Conservation (phyloP, 2,329 filamentous ascomycete species). For the Xylariomycetidae sp. region DNA sequence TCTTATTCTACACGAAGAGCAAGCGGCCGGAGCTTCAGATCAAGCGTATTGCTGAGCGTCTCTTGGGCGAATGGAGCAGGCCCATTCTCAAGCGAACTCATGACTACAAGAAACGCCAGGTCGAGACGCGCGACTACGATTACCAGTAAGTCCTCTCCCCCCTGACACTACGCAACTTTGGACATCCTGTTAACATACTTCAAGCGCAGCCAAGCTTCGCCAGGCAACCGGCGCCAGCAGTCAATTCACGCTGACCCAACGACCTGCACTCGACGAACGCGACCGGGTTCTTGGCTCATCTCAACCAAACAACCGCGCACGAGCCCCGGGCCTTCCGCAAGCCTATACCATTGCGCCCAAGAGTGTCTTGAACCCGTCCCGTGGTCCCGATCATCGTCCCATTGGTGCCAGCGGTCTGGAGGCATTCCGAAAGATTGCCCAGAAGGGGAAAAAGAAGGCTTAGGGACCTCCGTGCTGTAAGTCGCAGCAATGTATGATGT, state of each 20-base stretch:
- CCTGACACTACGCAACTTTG: background rate
- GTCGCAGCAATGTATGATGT: no score
- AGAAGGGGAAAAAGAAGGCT: constrained; percentile 61
- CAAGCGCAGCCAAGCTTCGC: constrained; percentile 49
- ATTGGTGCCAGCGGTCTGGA: constrained; percentile 60
- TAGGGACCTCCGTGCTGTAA: no score
- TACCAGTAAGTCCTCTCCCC: constrained; percentile 49
- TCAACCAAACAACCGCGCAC: constrained; percentile 51
- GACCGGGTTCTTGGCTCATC: constrained; percentile 56
- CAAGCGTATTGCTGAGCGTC: constrained; percentile 86
- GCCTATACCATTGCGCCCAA: constrained; percentile 57
- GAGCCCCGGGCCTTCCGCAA: constrained; percentile 48
- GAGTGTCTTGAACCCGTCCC: constrained; percentile 55
- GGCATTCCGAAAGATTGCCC: constrained; percentile 62
- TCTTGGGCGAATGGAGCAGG: constrained; percentile 93
- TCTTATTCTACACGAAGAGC: constrained; percentile 95
- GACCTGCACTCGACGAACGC: constrained; percentile 45
- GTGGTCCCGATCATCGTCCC: constrained; percentile 50
- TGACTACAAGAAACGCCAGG: constrained; percentile 82
- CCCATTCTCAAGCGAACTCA: constrained; percentile 91
- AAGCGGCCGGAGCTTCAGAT: constrained; percentile 83
- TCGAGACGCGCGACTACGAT: constrained; percentile 61
- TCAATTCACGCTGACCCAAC: constrained; percentile 27
- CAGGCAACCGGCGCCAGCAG: constrained; percentile 36
- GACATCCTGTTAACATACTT: constrained; percentile 2